Evolutionary conservation across 2,329 filamentous ascomycete species (phyloP), one percentile per base, ranked within the genome.

Genomic region (Cladosporium sphaerospermum): DNA sequence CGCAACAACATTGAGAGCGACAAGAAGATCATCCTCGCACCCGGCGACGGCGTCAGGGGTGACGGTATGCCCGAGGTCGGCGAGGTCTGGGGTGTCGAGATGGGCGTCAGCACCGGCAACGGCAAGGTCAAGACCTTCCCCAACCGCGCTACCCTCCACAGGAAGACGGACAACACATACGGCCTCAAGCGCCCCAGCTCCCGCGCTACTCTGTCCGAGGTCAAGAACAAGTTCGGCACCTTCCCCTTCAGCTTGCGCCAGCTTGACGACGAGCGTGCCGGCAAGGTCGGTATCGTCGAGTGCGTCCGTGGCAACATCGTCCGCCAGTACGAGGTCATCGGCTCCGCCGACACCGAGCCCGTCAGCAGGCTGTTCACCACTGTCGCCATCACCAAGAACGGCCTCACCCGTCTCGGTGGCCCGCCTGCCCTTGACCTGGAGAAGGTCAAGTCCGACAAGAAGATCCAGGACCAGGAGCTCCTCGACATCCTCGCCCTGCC

Each of bases 171-270:
- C 61, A 91, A 89, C 63, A 96, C 89, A 57, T 96, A 96, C 73
- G 85, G 84, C 57, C 80, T 99, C 61, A 99, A 97, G 84, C 86
- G 93, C 62, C 89, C 89, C 56, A 95, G 89, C 61, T 96, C 92
- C 49, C 84, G 92, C 69, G 89, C 95, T 74, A 86, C 92, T 46
- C 80, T 97, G 50, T 95, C 91, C 44, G 93, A 97, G 76, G 86
- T 96, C 57, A 86, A 95, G 71, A 95, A 92, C 84, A 96, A 92
- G 78, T 99, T 97, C 68, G 91, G 92, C 61, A 89, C 83, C 58
- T 99, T 99, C 81, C 93, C 93, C 64, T 99, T 99, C 83, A 95
- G 89, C 75, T 80, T 97, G 77, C 83, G 93, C 68, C 93, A 99
- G 77, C 82, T 99, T 58, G 92, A 96, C 59, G 92, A 97, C 66